These are phyloP conservation scores for Dictyophora rubrovolvata DNA, from an alignment of 768 basidiomycete species.

Conservation along the genomic window DNA sequence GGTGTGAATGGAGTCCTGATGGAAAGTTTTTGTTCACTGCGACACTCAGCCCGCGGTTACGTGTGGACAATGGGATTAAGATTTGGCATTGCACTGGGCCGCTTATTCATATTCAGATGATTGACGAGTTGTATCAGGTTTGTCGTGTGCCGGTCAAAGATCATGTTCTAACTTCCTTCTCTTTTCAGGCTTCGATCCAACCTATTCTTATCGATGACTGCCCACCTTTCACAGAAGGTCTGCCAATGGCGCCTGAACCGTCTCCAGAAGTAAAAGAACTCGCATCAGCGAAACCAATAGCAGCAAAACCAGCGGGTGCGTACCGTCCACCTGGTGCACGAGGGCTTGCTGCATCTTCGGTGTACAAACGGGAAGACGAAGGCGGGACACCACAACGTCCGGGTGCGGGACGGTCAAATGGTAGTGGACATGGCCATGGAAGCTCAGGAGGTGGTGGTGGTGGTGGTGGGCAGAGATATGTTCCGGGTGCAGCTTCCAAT, in stretches of 20 bases:
- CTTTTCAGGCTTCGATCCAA: conserved; percentile 50
- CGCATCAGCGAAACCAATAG: conserved; percentile 43
- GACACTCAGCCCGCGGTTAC: conserved; percentile 86
- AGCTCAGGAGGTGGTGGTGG: too few relatives aligned
- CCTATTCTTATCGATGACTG: conserved; percentile 58
- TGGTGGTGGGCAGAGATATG: conserved; percentile 49
- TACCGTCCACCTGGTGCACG: conserved; percentile 92
- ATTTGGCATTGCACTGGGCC: conserved; percentile 89
- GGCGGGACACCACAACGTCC: conserved; percentile 53
- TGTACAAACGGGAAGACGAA: conserved; percentile 89
- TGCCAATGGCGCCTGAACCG: conserved; percentile 63
- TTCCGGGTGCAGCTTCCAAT: conserved; percentile 27
- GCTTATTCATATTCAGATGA: conserved; percentile 70
- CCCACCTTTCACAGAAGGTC: conserved; percentile 52
- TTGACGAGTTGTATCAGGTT: conserved; percentile 82
- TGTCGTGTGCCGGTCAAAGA: conserved; percentile 13
- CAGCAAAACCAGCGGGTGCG: conserved; percentile 68
- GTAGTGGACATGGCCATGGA: too few relatives aligned
- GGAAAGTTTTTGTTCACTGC: conserved; percentile 91
- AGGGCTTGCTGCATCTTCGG: conserved; percentile 76
- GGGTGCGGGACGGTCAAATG: conserved; percentile 47
- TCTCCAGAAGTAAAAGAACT: conserved; percentile 43
- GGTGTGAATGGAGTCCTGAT: conserved; percentile 93
- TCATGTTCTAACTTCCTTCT: not conserved
- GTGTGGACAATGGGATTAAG: conserved; percentile 97